Evolutionary conservation across 2,329 filamentous ascomycete genomes (phyloP), one percentile per base, ranked within the genome.

Genomic region (Pezicula carpinea): DNA sequence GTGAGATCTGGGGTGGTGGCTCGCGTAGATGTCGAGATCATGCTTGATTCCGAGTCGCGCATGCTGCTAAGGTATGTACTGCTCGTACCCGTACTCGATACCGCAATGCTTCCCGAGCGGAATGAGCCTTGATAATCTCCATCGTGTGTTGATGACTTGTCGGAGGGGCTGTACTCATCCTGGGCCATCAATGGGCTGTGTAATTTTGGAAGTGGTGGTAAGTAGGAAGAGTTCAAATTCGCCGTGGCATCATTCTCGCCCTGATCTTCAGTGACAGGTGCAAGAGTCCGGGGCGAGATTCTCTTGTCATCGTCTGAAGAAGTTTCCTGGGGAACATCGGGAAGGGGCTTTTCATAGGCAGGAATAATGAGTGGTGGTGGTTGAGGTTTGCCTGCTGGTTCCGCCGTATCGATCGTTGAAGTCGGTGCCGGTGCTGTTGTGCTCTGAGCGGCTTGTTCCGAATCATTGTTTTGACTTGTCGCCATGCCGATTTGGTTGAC

Each of bases 21-120:
- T 47, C 91, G 76, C 2, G 91, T 96, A 1, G 91, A 96, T 61
- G 86, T 84, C 1, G 92, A 96, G 2, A 89, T 65, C 23, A 88
- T 74, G 64, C 89, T 95, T 40, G 80, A 79, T 60, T 91, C 88
- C 0, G 90, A 96, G 57, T 89, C 86, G 26, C 87, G 83, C 47
- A 75, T 68, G 57, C 75, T 79, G 70, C 85, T 90, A 43, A 85
- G 73, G 57, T 86, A 91, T 3, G 88, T 91, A 64, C 83, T 88
- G 59, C 79, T 85, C 51, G 87, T 92, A 46, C 85, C 89, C 17
- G 83, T 82, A 61, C 85, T 91, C 3, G 85, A 89, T 6, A 83
- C 80, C 33, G 85, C 83, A 55, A 89, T 77, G 53, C 83, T 89
- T 51, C 87, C 85, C 38, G 79, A 79, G 23, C 79, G 75, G 48